These are phyloP conservation scores for Septoria petroselini DNA, from an alignment of 2,329 filamentous ascomycete genomes.

Conservation along the genomic window DNA sequence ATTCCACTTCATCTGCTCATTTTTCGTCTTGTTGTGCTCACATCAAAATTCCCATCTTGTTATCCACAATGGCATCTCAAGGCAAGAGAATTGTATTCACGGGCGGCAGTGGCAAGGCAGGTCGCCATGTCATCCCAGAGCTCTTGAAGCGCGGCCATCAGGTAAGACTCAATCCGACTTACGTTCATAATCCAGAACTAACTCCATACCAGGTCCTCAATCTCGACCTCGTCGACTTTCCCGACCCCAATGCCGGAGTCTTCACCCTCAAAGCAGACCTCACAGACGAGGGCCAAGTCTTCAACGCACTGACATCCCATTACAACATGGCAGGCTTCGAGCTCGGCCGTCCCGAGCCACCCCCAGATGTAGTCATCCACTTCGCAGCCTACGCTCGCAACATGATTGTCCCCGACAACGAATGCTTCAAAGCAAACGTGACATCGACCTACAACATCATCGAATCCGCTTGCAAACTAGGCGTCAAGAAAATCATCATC, in stretches of 20 bases:
- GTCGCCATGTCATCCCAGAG: conserved; percentile 54
- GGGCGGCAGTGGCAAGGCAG: conserved; percentile 56
- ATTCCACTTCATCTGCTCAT: neutral
- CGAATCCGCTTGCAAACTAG: conserved; percentile 60
- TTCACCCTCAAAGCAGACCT: conserved; percentile 57
- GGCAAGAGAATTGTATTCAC: conserved; percentile 52
- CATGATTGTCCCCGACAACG: conserved; percentile 60
- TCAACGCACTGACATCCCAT: conserved; percentile 56
- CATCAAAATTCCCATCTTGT: too few relatives aligned
- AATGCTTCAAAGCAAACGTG: conserved; percentile 57
- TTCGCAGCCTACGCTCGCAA: conserved; percentile 59
- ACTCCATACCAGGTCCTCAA: conserved; percentile 46
- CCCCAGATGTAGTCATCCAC: conserved; percentile 62
- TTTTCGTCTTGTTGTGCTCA: neutral
- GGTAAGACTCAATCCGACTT: conserved; percentile 19
- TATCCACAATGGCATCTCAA: conserved; percentile 6
- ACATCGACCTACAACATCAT: conserved; percentile 59
- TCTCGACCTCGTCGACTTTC: conserved; percentile 51
- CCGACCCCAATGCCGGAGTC: conserved; percentile 40
- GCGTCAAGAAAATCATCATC: conserved; percentile 61
- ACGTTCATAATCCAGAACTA: neutral
- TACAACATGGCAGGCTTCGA: conserved; percentile 54
- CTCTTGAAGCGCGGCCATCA: conserved; percentile 51
- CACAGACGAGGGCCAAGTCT: conserved; percentile 55
- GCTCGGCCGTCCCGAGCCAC: conserved; percentile 42